Percentiles rank a stretch among this genome's conserved stretches.
Evolutionary conservation across 1,284 basidiomycete species (phyloP).

Genomic region (Cryptococcus jaspeensis): DNA sequence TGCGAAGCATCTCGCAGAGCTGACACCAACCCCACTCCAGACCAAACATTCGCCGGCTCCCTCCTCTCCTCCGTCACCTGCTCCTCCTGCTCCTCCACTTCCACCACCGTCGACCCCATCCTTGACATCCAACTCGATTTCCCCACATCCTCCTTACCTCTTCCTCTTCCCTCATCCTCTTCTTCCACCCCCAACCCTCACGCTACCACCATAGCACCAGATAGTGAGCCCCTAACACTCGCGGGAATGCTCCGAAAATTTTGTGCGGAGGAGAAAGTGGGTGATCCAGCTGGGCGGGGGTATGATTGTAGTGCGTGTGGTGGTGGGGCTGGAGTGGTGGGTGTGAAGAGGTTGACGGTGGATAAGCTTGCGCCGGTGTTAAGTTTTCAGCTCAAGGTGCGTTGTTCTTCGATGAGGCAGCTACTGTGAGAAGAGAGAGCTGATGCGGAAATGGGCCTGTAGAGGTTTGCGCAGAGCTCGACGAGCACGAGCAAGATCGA

Average conservation of each 20-base stretch:
- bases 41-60: constrained; percentile 83
- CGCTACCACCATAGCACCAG: background rate
- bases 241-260: constrained; percentile 37
- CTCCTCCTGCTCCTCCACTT: constrained; percentile 68
- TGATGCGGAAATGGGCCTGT: background rate
- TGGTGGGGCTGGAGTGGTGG: constrained; percentile 36
- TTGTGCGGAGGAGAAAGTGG: constrained; percentile 43
- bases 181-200: constrained; percentile 12
- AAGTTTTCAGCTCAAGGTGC: constrained; percentile 92
- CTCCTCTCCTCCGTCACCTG: constrained; percentile 88
- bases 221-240: constrained; percentile 23
- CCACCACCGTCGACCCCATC: constrained; percentile 81
- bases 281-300: constrained; percentile 38
- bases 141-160: constrained; percentile 16
- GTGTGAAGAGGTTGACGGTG: constrained; percentile 73
- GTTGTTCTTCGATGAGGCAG: constrained; percentile 11
- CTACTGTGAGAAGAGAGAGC: background rate
- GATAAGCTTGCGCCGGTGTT: constrained; percentile 83
- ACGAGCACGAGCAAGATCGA: constrained; percentile 75
- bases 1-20: background rate
- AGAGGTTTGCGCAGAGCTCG: constrained; percentile 89
- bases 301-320: constrained; percentile 49
- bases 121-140: constrained; percentile 89
- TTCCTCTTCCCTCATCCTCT: constrained; percentile 9
- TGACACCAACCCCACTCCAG: constrained; percentile 17